Evolutionary conservation across 2,329 filamentous ascomycete species (phyloP), one percentile per base, ranked within the genome.

Genomic region (Lasiodiplodia theobromae): DNA sequence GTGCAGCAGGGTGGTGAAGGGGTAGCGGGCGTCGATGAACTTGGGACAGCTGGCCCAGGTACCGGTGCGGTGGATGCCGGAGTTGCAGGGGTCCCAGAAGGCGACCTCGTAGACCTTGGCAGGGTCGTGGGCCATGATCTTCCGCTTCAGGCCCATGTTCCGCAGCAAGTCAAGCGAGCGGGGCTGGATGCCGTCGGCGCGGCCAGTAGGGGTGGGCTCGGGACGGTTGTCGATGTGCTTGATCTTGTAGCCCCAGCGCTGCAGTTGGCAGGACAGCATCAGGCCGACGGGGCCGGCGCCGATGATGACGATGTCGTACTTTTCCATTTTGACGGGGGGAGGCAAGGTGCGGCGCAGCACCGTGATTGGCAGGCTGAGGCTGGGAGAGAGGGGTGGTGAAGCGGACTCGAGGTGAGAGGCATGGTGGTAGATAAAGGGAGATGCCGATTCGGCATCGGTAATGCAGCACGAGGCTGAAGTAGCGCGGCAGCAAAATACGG

Each of bases 191-290:
- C 93, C 94, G 80, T 97, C 94, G 68, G 94, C 94, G 71, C 94
- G 92, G 66, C 94, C 94, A 23, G 93, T 97, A 2, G 88, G 83
- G 14, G 94, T 97, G 18, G 94, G 94, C 75, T 95, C 92, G 2
- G 93, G 85, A 69, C 94, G 87, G 81, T 96, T 97, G 82, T 97
- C 94, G 76, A 97, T 93, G 81, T 97, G 93, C 84, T 95, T 97
- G 80, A 97, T 93, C 79, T 89, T 93, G 85, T 97, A 97, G 23
- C 94, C 94, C 93, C 94, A 97, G 83, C 94, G 87, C 70, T 93
- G 92, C 70, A 97, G 87, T 77, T 92, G 95, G 37, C 94, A 94
- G 10, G 93, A 96, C 28, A 97, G 86, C 82, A 96, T 90, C 69
- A 97, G 87, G 67, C 94, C 94, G 51, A 94, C 93, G 4, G 94